Conservation (phyloP, 179 eudicot species). For the Beta lomatogona region DNA sequence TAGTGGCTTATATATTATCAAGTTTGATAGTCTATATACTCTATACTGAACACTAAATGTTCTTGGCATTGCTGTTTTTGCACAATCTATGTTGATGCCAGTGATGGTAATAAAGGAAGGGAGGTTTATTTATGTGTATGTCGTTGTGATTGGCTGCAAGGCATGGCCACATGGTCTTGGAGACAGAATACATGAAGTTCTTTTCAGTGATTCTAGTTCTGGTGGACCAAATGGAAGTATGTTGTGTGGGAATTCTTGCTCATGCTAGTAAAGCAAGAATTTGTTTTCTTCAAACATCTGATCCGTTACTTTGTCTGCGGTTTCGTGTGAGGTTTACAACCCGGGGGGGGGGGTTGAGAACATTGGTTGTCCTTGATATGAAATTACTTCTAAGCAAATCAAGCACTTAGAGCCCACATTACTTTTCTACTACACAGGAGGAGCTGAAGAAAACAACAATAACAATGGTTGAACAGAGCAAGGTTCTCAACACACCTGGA, state of each 20-base stretch:
- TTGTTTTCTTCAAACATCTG: too few species aligned
- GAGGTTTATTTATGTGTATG: neutral
- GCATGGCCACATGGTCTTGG: neutral
- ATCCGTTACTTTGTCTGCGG: too few species aligned
- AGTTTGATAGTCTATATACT: neutral
- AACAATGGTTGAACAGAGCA: slow-evolving; percentile 97
- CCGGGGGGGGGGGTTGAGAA: neutral
- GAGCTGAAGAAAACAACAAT: slow-evolving; percentile 89
- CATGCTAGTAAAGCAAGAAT: neutral
- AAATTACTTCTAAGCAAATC: neutral
- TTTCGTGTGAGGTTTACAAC: too few species aligned
- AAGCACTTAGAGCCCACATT: neutral
- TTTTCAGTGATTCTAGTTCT: too few species aligned
- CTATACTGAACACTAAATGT: neutral
- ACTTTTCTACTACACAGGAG: slow-evolving; percentile 51
- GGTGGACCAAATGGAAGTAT: neutral
- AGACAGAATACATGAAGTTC: neutral
- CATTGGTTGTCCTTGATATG: neutral
- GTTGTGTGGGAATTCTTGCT: neutral
- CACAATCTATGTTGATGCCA: neutral
- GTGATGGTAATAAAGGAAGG: neutral
- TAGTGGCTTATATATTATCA: neutral
- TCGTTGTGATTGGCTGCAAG: neutral
- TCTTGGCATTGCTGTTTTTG: neutral
- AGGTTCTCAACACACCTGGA: slow-evolving; percentile 93